Conservation (phyloP, 2,329 filamentous ascomycete genomes). For the Exophiala spinifera region DNA sequence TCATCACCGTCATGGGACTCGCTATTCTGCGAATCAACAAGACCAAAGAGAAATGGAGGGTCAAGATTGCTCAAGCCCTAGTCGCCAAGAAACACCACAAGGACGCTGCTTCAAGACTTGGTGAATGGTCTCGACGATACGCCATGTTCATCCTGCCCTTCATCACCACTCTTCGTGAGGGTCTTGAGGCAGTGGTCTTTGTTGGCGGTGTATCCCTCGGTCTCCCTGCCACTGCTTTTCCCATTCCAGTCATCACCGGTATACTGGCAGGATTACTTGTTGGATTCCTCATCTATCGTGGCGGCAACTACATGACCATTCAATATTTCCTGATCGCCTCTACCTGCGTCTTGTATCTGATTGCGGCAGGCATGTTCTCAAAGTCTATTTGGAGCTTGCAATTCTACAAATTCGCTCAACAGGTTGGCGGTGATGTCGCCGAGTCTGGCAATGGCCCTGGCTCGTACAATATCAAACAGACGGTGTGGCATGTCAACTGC, state of each 20-base stretch:
- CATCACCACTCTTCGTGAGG: slow-evolving; percentile 81
- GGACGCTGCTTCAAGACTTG: slow-evolving; percentile 49
- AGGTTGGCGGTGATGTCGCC: slow-evolving; percentile 54
- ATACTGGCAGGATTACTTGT: slow-evolving; percentile 63
- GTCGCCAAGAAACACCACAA: slow-evolving; percentile 50
- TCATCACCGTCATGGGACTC: slow-evolving; percentile 78
- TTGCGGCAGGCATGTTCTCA: slow-evolving; percentile 78
- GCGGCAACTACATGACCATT: slow-evolving; percentile 62
- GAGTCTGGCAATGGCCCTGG: slow-evolving; percentile 67
- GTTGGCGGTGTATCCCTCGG: slow-evolving; percentile 79
- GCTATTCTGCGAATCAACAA: slow-evolving; percentile 78
- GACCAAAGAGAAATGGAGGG: slow-evolving; percentile 81
- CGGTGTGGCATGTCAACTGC: slow-evolving; percentile 83
- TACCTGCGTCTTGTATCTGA: slow-evolving; percentile 79
- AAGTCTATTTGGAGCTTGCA: slow-evolving; percentile 73
- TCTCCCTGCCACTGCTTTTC: slow-evolving; percentile 71
- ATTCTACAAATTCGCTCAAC: slow-evolving; percentile 63
- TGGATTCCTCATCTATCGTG: slow-evolving; percentile 75
- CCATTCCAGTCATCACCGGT: slow-evolving; percentile 71
- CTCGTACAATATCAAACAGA: slow-evolving; percentile 73
- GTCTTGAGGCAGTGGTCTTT: slow-evolving; percentile 82
- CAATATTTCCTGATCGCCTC: slow-evolving; percentile 79
- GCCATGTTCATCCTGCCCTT: slow-evolving; percentile 84
- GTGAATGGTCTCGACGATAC: slow-evolving; percentile 70
- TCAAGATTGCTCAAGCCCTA: slow-evolving; percentile 71